Evolutionary conservation across 73 alveolate genomes (phyloP), one percentile per base, ranked within the genome.

Genomic region (Symbiodinium natans): DNA sequence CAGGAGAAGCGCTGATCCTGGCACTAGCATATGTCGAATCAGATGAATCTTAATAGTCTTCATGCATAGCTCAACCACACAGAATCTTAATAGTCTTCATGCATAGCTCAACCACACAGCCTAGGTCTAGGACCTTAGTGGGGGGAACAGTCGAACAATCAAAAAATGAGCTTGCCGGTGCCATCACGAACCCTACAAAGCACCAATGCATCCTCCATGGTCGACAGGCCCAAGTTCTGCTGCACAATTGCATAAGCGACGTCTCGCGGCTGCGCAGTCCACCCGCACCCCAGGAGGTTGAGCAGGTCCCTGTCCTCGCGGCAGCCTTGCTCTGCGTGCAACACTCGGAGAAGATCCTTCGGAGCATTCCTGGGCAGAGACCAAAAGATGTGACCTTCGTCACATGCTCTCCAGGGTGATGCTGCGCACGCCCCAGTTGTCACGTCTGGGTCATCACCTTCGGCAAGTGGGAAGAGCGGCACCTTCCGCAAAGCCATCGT

Each of bases 211-310:
- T 63, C 80, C 80, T 63, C 80, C 38, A 29, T 63, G 40, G 21
- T 63, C 36, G 80, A 63, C 33, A 63, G 4, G 80, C 80, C 80
- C 36, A 63, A 29, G 80, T 63, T 63, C 80, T 63, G 36, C 80
- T 63, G 80, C 38, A 63, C 80, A 36, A 63, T 63, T 31, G 80
- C 80, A 63, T 63, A 63, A 36, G 80, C 80, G 27, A 63, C 80
- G 40, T 63, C 80, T 36, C 80, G 80, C 80, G 80, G 80, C 11
- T 63, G 80, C 36, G 80, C 80, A 13, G 33, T n/a, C 80, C 2
- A 63, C 33, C 80, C 80, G 27, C 80, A 77, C 52, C 87, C 48
- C 13, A 34, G 48, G 48, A 77, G 41, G 34, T 77, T 77, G 54
- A 34, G 41, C 29, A 39, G 54, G 21, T 77, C 48, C 87, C 13